A percentile compares a stretch with the other conserved stretches of the same genome.
phyloP scores from a whole-genome alignment of 768 basidiomycete genomes.

The Lentinula edodes region DNA sequence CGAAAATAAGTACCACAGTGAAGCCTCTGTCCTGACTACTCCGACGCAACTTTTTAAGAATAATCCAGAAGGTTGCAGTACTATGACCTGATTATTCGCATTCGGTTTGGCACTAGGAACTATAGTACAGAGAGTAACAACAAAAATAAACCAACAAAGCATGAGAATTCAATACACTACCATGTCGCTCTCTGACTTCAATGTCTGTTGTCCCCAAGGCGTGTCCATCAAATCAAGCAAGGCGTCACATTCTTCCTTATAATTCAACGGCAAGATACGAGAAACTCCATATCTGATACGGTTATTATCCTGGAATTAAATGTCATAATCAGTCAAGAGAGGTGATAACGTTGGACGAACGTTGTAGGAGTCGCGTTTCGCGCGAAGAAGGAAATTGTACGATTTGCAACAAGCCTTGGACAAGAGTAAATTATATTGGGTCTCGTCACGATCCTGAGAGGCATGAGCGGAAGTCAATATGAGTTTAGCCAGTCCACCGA shows the following conservation, averaged over 20 bases:
- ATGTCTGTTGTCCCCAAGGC: constrained; percentile 35
- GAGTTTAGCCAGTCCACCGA: constrained; percentile 16
- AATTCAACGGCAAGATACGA: constrained; percentile 60
- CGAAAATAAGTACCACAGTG: too few species aligned
- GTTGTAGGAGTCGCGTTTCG: constrained; percentile 82
- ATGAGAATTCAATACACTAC: too few species aligned
- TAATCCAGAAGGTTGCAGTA: too few species aligned
- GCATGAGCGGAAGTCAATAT: constrained; percentile 1
- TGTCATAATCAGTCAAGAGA: neutral
- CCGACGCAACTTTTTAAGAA: too few species aligned
- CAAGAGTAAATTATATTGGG: constrained; percentile 52
- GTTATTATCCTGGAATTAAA: constrained; percentile 55
- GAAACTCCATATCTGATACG: constrained; percentile 83
- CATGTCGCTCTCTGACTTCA: neutral
- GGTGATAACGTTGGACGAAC: constrained; percentile 35
- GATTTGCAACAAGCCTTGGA: constrained; percentile 60
- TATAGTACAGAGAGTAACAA: neutral
- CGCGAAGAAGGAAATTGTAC: constrained; percentile 82
- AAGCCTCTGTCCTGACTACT: too few species aligned
- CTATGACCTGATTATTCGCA: too few species aligned
- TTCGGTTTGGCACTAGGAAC: neutral
- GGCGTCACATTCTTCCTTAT: constrained; percentile 55
- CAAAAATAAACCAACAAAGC: neutral
- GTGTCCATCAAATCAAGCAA: constrained; percentile 57
- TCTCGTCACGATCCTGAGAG: constrained; percentile 52